phyloP scores from a whole-genome alignment of 2,329 filamentous ascomycete species.

The Beauveria australis region DNA sequence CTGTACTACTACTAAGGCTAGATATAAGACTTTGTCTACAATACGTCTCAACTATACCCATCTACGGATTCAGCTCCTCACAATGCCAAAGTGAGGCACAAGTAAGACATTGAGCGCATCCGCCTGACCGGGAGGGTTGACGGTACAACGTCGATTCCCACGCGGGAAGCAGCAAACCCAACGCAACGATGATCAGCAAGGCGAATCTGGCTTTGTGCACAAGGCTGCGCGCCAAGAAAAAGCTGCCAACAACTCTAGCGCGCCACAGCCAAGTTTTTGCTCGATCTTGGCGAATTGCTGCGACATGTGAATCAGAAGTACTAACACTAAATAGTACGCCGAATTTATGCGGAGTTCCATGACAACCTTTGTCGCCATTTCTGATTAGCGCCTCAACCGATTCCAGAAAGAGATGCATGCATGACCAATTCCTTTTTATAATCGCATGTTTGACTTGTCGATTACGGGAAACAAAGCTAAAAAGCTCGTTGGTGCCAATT shows the following conservation, averaged over 20 bases:
- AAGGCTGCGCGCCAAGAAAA: no score
- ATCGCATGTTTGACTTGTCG: background rate
- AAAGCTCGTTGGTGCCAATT: background rate
- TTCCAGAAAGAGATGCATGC: background rate
- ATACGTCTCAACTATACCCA: conserved; percentile 4
- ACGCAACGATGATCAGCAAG: background rate
- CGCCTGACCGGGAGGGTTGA: no score
- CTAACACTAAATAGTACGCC: no score
- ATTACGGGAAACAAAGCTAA: background rate
- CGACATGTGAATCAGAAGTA: no score
- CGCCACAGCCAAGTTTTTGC: no score
- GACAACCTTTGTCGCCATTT: no score
- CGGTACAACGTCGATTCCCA: background rate
- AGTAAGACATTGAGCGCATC: background rate
- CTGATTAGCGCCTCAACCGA: background rate
- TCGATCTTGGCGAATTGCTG: no score
- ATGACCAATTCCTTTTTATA: background rate
- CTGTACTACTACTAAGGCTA: conserved; percentile 10
- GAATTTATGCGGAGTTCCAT: no score
- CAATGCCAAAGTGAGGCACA: background rate
- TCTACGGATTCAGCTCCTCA: background rate
- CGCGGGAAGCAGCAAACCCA: background rate
- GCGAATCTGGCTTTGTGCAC: no score
- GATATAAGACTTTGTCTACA: conserved; percentile 9
- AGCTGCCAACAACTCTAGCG: no score